These are phyloP conservation scores for Rhizophagus sp. DNA, from an alignment of 192 early-diverging fungal genomes.

Conservation along the genomic window DNA sequence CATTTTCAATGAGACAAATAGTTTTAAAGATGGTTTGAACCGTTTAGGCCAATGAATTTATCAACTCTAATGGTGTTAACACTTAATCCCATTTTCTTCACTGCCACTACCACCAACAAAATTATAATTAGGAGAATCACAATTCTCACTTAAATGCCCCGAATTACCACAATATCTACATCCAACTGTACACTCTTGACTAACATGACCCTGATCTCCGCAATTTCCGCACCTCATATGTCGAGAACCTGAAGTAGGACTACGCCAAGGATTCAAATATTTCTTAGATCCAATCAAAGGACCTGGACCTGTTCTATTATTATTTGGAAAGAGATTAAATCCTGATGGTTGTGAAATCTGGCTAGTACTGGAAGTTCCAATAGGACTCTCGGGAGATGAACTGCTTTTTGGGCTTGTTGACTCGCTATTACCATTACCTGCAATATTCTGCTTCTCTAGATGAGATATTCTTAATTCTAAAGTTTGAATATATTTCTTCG, in stretches of 20 bases:
- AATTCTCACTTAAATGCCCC: constrained; percentile 44
- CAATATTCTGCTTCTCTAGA: constrained; percentile 36
- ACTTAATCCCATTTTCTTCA: too few species aligned
- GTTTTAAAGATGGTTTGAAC: background rate
- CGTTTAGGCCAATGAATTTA: background rate
- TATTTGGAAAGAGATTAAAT: constrained; percentile 32
- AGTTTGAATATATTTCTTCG: constrained; percentile 49
- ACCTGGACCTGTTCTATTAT: background rate
- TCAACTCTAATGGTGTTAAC: background rate
- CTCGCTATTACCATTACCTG: constrained; percentile 29
- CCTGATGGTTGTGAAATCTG: constrained; percentile 19
- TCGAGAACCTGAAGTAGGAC: constrained; percentile 35
- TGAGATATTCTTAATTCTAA: constrained; percentile 40
- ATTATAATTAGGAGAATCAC: constrained; percentile 16
- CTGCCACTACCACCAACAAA: background rate
- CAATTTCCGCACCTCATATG: constrained; percentile 52
- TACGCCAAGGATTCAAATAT: constrained; percentile 30
- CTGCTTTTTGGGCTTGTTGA: constrained; percentile 21
- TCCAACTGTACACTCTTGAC: constrained; percentile 44
- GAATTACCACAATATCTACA: constrained; percentile 43
- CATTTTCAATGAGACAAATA: background rate
- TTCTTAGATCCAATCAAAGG: background rate
- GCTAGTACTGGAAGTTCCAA: constrained; percentile 29
- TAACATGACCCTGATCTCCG: constrained; percentile 48
- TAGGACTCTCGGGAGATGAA: constrained; percentile 31